Base-by-base conservation (phyloP, 192 early-diverging fungal species). In the Linnemannia schmuckeri region DNA sequence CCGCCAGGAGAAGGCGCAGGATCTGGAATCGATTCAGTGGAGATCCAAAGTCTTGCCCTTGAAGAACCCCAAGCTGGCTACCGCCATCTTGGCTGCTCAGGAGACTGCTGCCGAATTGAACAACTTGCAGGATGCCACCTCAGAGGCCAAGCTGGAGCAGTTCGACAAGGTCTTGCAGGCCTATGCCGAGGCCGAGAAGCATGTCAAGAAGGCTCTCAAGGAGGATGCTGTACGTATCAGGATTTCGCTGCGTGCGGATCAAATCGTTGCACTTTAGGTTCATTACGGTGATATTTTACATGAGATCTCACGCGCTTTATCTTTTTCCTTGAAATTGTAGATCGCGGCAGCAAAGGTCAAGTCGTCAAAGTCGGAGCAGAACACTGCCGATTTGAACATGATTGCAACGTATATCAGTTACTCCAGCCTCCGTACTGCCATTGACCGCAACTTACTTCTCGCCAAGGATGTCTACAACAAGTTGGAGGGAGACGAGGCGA, bases 301-400 rank as follows among this genome's bases (percentile, higher is more conserved):
- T 27, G 55, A 27, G 9, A 24, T 46, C 44, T 46, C n/a, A n/a
- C n/a, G 13, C 42, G 35, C 69, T 35, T 40, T 57, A 17, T 44
- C 73, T 24, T 61, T 79, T 74, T 54, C 42, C 49, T 5, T 52
- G 18, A 20, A 22, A 52, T 52, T 38, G 75, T 75, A 92, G 91
- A 82, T 89, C 57, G 94, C 94, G 1, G 90, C 92, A 7, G 90
- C 92, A 13, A 94, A 94, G 77, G 91, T 95, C 41, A 94, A 92
- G 52, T 96, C 94, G 5, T 94, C 93, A 13, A 95, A 95, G 81
- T 92, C 92, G 13, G 92, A 90, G 37, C 82, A 94, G 79, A 90
- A 84, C 22, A 93, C 94, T 1, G 87, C 88, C 40, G 88, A 94
- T 8, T 73, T 95, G 74, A 88, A 91, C 37, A 88, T 89, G 70